A percentile compares a stretch with the other conserved stretches of the same genome.
Conservation (phyloP, 495 filamentous ascomycete species). For the Xylaria longipes region DNA sequence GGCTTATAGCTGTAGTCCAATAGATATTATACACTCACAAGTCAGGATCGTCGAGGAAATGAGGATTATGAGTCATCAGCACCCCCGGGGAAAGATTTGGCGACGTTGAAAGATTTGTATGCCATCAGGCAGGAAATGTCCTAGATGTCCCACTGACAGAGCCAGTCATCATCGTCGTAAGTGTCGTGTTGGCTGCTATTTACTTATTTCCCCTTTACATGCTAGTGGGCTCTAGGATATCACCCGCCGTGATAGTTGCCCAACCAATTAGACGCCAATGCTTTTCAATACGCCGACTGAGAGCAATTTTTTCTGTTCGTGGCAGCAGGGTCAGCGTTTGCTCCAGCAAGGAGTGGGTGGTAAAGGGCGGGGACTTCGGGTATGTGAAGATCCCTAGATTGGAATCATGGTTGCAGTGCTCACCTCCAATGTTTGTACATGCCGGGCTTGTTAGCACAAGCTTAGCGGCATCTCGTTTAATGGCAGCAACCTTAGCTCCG, state of each 20-base stretch:
- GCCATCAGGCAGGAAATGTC: neutral
- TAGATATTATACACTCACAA: neutral
- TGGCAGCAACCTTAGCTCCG: slow-evolving; percentile 91
- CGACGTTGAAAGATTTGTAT: neutral
- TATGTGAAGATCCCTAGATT: neutral
- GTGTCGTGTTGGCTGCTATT: neutral
- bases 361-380: neutral
- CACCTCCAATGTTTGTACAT: slow-evolving; percentile 40
- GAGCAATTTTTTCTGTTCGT: slow-evolving; percentile 87
- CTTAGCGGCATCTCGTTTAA: slow-evolving; percentile 97
- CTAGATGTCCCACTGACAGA: neutral
- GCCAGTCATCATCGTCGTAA: neutral
- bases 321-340: slow-evolving; percentile 14
- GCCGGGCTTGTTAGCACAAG: slow-evolving; percentile 56
- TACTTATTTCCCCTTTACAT: slow-evolving; percentile 11
- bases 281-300: slow-evolving; percentile 96
- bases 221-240: slow-evolving; percentile 30
- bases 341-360: neutral
- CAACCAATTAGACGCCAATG: slow-evolving; percentile 98
- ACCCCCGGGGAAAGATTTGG: neutral
- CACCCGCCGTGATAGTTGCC: slow-evolving; percentile 77
- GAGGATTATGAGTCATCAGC: neutral
- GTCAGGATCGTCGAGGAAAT: neutral
- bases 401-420: neutral
- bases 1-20: neutral